Evolutionary conservation across 495 filamentous ascomycete species (phyloP).

Genomic region (Hypoxylon crocopeplum): DNA sequence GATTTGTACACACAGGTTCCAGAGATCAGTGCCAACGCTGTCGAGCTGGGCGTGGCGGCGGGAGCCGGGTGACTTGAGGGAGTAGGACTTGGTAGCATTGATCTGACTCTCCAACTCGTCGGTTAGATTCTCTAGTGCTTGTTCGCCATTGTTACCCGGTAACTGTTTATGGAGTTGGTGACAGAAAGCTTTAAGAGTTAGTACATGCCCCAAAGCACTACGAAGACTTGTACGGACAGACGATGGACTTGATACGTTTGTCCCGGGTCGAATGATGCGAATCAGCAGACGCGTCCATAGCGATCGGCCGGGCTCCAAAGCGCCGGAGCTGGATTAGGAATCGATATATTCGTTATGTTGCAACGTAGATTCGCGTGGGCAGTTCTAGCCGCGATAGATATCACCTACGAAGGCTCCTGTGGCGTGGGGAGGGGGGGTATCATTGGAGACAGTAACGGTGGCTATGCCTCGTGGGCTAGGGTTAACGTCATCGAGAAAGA

Average conservation of each 20-base stretch:
- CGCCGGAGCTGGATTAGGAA: background rate
- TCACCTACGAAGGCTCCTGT: slow-evolving; percentile 6
- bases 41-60: slow-evolving; percentile 57
- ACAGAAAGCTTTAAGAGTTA: slow-evolving; percentile 42
- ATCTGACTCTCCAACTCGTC: slow-evolving; percentile 35
- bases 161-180: slow-evolving; percentile 37
- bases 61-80: slow-evolving; percentile 23
- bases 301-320: background rate
- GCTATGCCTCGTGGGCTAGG: background rate
- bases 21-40: slow-evolving; percentile 60
- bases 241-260: slow-evolving; percentile 30
- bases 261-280: slow-evolving; percentile 21
- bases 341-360: slow-evolving; percentile 13
- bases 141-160: slow-evolving; percentile 13
- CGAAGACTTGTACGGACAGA: slow-evolving; percentile 24
- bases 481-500: background rate
- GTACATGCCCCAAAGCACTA: background rate
- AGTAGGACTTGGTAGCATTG: slow-evolving; percentile 23
- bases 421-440: slow-evolving; percentile 8
- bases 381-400: background rate
- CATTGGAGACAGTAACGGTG: background rate
- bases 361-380: slow-evolving; percentile 14
- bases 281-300: slow-evolving; percentile 20
- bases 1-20: slow-evolving; percentile 71
- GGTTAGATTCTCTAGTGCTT: slow-evolving; percentile 8